Percentiles rank a stretch among this genome's conserved stretches.
phyloP scores from a whole-genome alignment of 805 yeast genomes.

The Ogataea ganodermae region DNA sequence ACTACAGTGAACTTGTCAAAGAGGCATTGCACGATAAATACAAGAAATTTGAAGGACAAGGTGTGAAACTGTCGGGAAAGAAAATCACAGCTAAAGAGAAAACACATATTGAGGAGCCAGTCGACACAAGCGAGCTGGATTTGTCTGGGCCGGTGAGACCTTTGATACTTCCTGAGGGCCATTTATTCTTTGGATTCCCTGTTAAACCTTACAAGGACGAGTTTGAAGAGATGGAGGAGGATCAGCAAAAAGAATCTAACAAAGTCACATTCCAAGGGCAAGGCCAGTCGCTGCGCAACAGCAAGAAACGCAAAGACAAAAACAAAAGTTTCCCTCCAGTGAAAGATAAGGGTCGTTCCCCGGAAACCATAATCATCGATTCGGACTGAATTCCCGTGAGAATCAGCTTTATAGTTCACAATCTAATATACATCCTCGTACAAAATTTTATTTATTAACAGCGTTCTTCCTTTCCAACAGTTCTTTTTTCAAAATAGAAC shows the following conservation, averaged over 20 bases:
- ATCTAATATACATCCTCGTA: conserved; percentile 2
- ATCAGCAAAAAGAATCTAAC: conserved; percentile 10
- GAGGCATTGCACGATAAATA: conserved; percentile 37
- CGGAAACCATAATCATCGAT: conserved; percentile 82
- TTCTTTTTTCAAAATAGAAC: conserved; percentile 1
- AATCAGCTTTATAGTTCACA: neutral
- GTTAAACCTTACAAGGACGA: conserved; percentile 50
- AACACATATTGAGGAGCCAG: conserved; percentile 16
- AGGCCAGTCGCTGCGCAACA: conserved; percentile 69
- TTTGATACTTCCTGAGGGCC: conserved; percentile 75
- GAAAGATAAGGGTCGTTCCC: conserved; percentile 66
- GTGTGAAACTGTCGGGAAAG: conserved; percentile 72
- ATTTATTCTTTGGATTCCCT: conserved; percentile 92
- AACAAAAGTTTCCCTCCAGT: conserved; percentile 52
- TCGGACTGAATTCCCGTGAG: conserved; percentile 29
- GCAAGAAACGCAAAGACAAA: conserved; percentile 61
- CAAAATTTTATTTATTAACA: neutral
- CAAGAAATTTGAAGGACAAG: conserved; percentile 56
- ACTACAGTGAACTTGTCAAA: conserved; percentile 60
- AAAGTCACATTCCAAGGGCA: conserved; percentile 52
- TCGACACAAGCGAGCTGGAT: conserved; percentile 36
- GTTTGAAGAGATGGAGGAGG: conserved; percentile 35
- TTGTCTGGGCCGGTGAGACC: conserved; percentile 70
- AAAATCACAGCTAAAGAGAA: conserved; percentile 27
- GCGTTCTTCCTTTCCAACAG: neutral